These are phyloP conservation scores for Pleurotus pulmonarius DNA, from an alignment of 768 basidiomycete genomes.

Conservation along the genomic window DNA sequence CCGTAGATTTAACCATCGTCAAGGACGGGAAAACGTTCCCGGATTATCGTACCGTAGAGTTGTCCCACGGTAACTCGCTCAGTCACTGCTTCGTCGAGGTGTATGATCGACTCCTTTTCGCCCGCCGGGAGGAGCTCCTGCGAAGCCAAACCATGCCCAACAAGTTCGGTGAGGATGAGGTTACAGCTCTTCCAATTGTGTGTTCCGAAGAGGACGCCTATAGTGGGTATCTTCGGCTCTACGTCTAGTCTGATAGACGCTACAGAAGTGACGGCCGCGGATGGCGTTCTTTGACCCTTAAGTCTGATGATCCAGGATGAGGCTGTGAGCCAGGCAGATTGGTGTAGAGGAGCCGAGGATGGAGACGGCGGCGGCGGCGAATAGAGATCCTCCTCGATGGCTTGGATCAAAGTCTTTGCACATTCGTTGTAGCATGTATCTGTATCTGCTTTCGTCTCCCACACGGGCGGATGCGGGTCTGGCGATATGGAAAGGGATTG, in stretches of 20 bases:
- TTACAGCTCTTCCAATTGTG: conserved; percentile 76
- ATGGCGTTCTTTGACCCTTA: not conserved
- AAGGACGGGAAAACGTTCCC: no score
- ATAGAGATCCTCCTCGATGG: conserved; percentile 50
- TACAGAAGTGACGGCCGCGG: conserved; percentile 4
- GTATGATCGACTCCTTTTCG: conserved; percentile 23
- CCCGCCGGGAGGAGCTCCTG: conserved; percentile 13
- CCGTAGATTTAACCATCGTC: not conserved
- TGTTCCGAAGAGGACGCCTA: conserved; percentile 82
- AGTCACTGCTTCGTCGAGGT: conserved; percentile 49
- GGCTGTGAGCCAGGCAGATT: conserved; percentile 8
- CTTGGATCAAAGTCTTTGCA: conserved; percentile 48
- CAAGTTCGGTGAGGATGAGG: conserved; percentile 58
- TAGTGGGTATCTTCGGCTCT: conserved; percentile 13
- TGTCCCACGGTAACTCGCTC: conserved; percentile 77
- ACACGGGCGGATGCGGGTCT: conserved; percentile 62
- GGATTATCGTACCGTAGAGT: conserved; percentile 78
- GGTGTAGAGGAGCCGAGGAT: not conserved
- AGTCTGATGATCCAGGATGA: not conserved
- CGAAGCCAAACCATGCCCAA: conserved; percentile 49
- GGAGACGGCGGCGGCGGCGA: not conserved
- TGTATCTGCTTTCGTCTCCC: conserved; percentile 64
- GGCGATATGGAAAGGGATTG: conserved; percentile 47
- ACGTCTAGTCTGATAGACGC: conserved; percentile 9
- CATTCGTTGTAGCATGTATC: conserved; percentile 72